Percentiles rank a stretch among this genome's conserved stretches.
phyloP scores from a whole-genome alignment of 371 early-diverging fungal genomes.

The Paraphysoderma sedebokerense region DNA sequence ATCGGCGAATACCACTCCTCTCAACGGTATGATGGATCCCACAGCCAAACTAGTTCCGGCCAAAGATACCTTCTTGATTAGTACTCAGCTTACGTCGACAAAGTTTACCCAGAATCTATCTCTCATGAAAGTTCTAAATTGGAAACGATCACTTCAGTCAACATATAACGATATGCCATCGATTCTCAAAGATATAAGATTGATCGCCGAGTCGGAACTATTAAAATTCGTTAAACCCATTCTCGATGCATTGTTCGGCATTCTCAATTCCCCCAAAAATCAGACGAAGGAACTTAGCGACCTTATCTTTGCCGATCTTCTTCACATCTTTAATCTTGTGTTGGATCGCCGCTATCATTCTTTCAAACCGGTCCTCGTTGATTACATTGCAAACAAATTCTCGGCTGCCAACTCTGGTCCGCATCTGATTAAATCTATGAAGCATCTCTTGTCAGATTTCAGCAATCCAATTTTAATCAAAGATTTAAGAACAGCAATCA shows the following conservation, averaged over 20 bases:
- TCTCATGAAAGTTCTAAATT: slow-evolving; percentile 43
- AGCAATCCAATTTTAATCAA: slow-evolving; percentile 24
- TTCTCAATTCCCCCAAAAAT: slow-evolving; percentile 18
- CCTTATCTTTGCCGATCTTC: slow-evolving; percentile 31
- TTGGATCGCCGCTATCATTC: slow-evolving; percentile 45
- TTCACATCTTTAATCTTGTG: slow-evolving; percentile 36
- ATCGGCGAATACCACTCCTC: too few relatives aligned
- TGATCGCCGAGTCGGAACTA: slow-evolving; percentile 47
- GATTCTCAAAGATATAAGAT: slow-evolving; percentile 38
- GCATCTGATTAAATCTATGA: slow-evolving; percentile 25
- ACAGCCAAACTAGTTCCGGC: slow-evolving; percentile 17
- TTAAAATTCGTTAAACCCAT: slow-evolving; percentile 47
- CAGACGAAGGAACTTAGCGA: slow-evolving; percentile 17
- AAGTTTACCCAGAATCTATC: slow-evolving; percentile 42
- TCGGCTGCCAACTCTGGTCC: slow-evolving; percentile 13
- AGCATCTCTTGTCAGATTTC: slow-evolving; percentile 22
- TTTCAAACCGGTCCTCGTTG: slow-evolving; percentile 38
- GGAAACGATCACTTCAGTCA: slow-evolving; percentile 19
- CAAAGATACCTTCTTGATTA: slow-evolving; percentile 30
- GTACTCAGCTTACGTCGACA: slow-evolving; percentile 42
- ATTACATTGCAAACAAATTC: slow-evolving; percentile 37
- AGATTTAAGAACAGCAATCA: slow-evolving; percentile 38
- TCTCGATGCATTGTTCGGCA: slow-evolving; percentile 42
- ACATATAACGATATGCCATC: slow-evolving; percentile 16
- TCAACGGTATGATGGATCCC: too few relatives aligned